These are phyloP conservation scores for Coemansia furcata DNA, from an alignment of 192 early-diverging fungal genomes.

Conservation along the genomic window DNA sequence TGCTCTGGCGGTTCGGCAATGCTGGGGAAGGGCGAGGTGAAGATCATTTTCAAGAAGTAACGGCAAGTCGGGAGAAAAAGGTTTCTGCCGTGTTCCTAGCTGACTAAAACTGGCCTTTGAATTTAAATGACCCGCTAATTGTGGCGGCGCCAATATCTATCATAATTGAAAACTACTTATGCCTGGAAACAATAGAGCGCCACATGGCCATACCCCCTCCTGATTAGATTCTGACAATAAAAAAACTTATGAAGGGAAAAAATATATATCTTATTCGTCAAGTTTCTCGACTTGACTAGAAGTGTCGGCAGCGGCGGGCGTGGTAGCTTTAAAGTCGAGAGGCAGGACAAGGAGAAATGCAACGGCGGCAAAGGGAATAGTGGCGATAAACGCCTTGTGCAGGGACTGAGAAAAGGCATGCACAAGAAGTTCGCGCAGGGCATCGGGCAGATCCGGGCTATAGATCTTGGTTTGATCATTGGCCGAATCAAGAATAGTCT, in stretches of 20 bases:
- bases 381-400: constrained; percentile 55
- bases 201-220: neutral
- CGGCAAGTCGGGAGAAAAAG: neutral
- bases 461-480: constrained; percentile 20
- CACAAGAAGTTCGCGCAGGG: constrained; percentile 21
- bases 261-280: neutral
- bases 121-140: too few relatives aligned
- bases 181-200: neutral
- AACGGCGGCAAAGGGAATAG: constrained; percentile 53
- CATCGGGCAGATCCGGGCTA: constrained; percentile 33
- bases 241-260: neutral
- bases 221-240: too few relatives aligned
- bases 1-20: constrained; percentile 18
- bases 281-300: neutral
- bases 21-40: constrained; percentile 22
- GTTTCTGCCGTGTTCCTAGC: neutral
- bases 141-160: neutral
- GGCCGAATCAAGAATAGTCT: constrained; percentile 9
- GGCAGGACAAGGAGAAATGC: constrained; percentile 53
- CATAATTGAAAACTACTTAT: neutral
- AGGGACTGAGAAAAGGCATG: constrained; percentile 56
- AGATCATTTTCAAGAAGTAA: constrained; percentile 27
- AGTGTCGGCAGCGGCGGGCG: constrained; percentile 14
- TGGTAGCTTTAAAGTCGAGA: neutral
- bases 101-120: neutral